Evolutionary conservation across 441 rosid genomes (phyloP).

Genomic region (Brassica hybrid): DNA sequence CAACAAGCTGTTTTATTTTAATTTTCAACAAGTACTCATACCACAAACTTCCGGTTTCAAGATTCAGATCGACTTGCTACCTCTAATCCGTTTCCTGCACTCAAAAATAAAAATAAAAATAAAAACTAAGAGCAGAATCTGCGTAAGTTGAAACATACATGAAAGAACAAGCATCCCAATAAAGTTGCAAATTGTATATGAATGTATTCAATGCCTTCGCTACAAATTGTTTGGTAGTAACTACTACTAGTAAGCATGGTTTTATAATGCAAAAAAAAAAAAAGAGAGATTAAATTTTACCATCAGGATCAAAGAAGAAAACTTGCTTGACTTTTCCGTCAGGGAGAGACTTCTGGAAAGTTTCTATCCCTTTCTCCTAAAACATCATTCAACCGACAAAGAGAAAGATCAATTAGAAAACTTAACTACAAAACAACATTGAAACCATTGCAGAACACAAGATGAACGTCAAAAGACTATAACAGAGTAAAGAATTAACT

Average conservation of each 20-base stretch:
- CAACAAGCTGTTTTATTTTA: conserved; percentile 19
- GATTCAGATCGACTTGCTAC: conserved; percentile 62
- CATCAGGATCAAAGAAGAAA: conserved; percentile 97
- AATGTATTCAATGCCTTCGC: not conserved
- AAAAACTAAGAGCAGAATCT: not conserved
- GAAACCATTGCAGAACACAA: not conserved
- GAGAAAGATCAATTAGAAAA: not conserved
- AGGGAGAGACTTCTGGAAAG: conserved; percentile 68
- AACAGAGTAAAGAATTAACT: not conserved
- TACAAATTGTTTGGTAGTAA: not conserved
- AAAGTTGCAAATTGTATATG: not conserved
- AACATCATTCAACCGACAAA: conserved; percentile 26
- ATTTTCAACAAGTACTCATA: conserved; percentile 11
- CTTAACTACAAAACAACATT: not conserved
- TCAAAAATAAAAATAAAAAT: too few relatives aligned
- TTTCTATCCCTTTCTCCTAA: conserved; percentile 80
- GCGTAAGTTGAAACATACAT: conserved; percentile 9
- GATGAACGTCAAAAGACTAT: not conserved
- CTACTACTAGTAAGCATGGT: not conserved
- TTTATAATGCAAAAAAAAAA: not conserved
- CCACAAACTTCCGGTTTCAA: conserved; percentile 32
- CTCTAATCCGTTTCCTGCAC: conserved; percentile 85
- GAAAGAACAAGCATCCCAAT: not conserved
- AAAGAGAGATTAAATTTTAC: conserved; percentile 42
- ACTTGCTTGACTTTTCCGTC: conserved; percentile 75